Conservation (phyloP, 2,329 filamentous ascomycete genomes). For the Microascus cirrosus region DNA sequence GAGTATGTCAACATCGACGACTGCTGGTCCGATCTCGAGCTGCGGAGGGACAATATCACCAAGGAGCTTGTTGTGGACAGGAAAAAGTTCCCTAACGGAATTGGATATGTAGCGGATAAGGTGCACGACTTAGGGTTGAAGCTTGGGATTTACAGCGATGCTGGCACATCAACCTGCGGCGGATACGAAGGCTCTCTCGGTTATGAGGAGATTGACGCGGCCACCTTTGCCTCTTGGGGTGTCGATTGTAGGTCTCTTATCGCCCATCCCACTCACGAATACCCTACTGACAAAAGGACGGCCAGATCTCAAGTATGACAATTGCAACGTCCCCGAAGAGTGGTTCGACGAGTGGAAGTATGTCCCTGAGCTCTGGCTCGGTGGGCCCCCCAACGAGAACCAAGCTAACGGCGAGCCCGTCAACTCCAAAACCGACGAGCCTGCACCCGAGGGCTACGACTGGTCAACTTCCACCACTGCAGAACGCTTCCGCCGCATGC, state of each 20-base stretch:
- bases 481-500: constrained; percentile 35
- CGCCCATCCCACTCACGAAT: background rate
- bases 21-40: constrained; percentile 40
- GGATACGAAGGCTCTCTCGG: constrained; percentile 30
- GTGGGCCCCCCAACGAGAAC: constrained; percentile 12
- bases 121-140: constrained; percentile 48
- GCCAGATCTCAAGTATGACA: constrained; percentile 24
- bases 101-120: constrained; percentile 37
- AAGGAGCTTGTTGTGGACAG: constrained; percentile 32
- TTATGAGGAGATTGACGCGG: constrained; percentile 45
- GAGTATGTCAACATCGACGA: constrained; percentile 52
- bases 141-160: constrained; percentile 51
- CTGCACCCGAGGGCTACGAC: constrained; percentile 35
- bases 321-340: constrained; percentile 31
- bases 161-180: constrained; percentile 39
- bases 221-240: constrained; percentile 45
- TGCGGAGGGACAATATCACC: constrained; percentile 23
- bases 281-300: constrained; percentile 6
- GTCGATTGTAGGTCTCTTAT: constrained; percentile 36
- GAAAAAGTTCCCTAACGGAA: constrained; percentile 45
- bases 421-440: constrained; percentile 15
- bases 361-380: constrained; percentile 12
- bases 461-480: constrained; percentile 34
- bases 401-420: constrained; percentile 3
- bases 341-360: constrained; percentile 23